A percentile compares a stretch with the other conserved stretches of the same genome.
phyloP scores from a whole-genome alignment of 2,329 filamentous ascomycete genomes.

The Xylariaceae sp. region DNA sequence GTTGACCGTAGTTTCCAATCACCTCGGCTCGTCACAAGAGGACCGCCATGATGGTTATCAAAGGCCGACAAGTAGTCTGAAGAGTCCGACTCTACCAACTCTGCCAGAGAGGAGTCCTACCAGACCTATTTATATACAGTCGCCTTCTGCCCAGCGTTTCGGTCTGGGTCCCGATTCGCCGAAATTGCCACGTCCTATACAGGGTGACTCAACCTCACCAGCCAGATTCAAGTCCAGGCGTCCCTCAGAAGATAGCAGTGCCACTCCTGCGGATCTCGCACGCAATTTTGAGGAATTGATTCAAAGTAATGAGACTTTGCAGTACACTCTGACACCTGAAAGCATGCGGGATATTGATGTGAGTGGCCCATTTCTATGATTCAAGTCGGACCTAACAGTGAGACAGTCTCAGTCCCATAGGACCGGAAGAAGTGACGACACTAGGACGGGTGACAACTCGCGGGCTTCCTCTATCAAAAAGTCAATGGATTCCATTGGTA shows the following conservation, averaged over 20 bases:
- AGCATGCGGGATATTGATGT: slow-evolving; percentile 74
- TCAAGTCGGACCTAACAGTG: slow-evolving; percentile 23
- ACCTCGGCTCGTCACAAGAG: slow-evolving; percentile 14
- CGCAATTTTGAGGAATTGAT: slow-evolving; percentile 75
- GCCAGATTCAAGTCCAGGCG: slow-evolving; percentile 49
- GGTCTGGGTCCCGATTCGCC: slow-evolving; percentile 28
- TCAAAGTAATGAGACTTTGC: slow-evolving; percentile 74
- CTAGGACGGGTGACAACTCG: slow-evolving; percentile 35
- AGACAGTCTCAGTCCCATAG: slow-evolving; percentile 39
- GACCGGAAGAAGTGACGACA: slow-evolving; percentile 45
- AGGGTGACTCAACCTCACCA: slow-evolving; percentile 46
- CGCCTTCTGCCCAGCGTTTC: slow-evolving; percentile 17
- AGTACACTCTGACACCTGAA: slow-evolving; percentile 75
- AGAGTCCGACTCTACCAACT: slow-evolving; percentile 28
- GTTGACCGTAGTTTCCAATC: slow-evolving; percentile 21
- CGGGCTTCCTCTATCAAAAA: slow-evolving; percentile 41
- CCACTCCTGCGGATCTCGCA: slow-evolving; percentile 52
- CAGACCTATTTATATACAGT: slow-evolving; percentile 22
- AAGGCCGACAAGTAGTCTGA: slow-evolving; percentile 20
- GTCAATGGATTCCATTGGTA: slow-evolving; percentile 38
- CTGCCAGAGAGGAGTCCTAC: slow-evolving; percentile 30
- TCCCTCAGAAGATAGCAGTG: slow-evolving; percentile 53
- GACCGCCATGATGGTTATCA: slow-evolving; percentile 25
- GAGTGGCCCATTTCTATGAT: slow-evolving; percentile 31
- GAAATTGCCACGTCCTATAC: slow-evolving; percentile 34